Evolutionary conservation across 768 basidiomycete genomes (phyloP), one percentile per base, ranked within the genome.

Genomic region (Mycena floridula): DNA sequence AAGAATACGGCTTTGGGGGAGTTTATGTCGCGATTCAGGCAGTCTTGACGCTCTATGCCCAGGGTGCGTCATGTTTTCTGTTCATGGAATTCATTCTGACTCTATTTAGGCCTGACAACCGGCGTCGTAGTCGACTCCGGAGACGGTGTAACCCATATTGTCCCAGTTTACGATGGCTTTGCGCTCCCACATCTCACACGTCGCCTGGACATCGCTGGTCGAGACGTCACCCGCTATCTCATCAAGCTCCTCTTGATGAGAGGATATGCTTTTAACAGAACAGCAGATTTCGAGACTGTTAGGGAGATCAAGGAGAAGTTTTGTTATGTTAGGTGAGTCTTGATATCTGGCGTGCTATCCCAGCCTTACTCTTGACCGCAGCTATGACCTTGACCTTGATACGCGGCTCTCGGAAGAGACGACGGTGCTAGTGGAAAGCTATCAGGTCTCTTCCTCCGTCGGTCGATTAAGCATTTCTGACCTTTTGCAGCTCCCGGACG

Each of bases 181-280:
- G 84, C 95, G 2, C 80, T 99, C 40, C 95, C 95, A 1, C 96
- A 98, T 64, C 74, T 98, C 37, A 98, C 92, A 2, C 80, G 86
- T 28, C 85, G 96, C 50, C 73, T 99, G 48, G 96, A 99, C 59
- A 97, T 99, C 54, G 96, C 96, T 43, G 96, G 96, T 16, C 82
- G 96, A 52, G 96, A 99, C 61, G 96, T 99, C 38, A 99, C 96
- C 37, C 82, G 93, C 56, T 99, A 99, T 66, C 73, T 99, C 65
- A 99, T 99, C 79, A 99, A 98, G 68, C 77, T 99, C n/a, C 74
- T 99, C 25, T 80, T 98, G 54, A 97, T 97, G 94, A 83, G 95
- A n/a, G 96, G 96, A n/a, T 98, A 99, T 63, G 96, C 96, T 1
- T 98, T 99, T 77, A 98, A 99, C 68, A 82, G 96, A 30, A 99